Conservation (phyloP, 768 basidiomycete species). For the Gloeopeniophorella convolvens region DNA sequence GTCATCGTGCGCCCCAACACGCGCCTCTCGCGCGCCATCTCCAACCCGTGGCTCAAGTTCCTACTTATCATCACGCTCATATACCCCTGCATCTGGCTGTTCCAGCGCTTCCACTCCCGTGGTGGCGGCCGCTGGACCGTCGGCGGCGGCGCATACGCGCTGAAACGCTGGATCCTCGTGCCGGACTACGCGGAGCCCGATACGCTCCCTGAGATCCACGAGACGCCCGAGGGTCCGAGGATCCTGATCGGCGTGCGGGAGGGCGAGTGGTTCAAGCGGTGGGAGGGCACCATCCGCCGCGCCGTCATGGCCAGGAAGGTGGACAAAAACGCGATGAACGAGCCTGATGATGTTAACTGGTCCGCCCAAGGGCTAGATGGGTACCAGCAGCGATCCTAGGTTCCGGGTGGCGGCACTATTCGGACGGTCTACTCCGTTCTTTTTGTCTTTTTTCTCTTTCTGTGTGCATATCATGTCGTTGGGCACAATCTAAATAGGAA, state of each 20-base stretch:
- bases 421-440: too few species aligned
- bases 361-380: conserved; percentile 5
- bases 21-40: conserved; percentile 56
- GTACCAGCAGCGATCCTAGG: too few species aligned
- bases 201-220: conserved; percentile 5
- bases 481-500: too few species aligned
- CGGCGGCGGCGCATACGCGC: conserved; percentile 69
- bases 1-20: conserved; percentile 67
- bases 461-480: too few species aligned
- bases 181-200: background rate
- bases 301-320: conserved; percentile 37
- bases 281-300: conserved; percentile 63
- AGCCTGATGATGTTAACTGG: conserved; percentile 17
- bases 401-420: too few species aligned
- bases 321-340: conserved; percentile 13
- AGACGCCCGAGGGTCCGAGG: conserved; percentile 31
- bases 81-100: conserved; percentile 79
- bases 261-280: conserved; percentile 72
- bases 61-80: conserved; percentile 62
- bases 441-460: too few species aligned
- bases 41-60: conserved; percentile 65
- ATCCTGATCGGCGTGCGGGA: conserved; percentile 56
- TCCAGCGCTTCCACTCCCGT: conserved; percentile 54
- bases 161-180: conserved; percentile 38
- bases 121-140: conserved; percentile 76